phyloP scores from a whole-genome alignment of 345 rosid species.

The Citrus reticulata region DNA sequence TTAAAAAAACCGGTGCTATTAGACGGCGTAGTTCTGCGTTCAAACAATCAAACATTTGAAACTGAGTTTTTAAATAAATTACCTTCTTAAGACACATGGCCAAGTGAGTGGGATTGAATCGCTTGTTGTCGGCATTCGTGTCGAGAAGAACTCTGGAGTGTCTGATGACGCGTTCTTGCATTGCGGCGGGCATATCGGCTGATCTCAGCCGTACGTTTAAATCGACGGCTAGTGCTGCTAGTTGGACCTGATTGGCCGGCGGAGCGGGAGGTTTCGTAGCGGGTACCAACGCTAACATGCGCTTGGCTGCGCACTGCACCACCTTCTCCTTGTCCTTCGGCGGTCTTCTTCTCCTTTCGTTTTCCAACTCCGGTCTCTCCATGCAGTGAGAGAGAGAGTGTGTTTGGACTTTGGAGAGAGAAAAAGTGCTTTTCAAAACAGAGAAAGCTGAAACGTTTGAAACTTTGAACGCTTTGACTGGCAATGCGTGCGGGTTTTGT shows the following conservation, averaged over 20 bases:
- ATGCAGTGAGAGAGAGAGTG: background rate
- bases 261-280: background rate
- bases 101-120: slow-evolving; percentile 29
- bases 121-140: slow-evolving; percentile 20
- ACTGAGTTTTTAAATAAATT: background rate
- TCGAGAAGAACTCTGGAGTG: slow-evolving; percentile 31
- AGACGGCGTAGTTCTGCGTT: background rate
- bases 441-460: background rate
- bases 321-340: slow-evolving; percentile 11
- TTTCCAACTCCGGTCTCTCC: slow-evolving; percentile 23
- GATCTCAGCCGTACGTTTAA: slow-evolving; percentile 54
- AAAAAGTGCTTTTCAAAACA: background rate
- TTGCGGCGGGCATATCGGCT: slow-evolving; percentile 41
- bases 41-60: background rate
- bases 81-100: slow-evolving; percentile 53
- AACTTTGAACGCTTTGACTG: slow-evolving; percentile 16
- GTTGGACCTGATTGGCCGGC: slow-evolving; percentile 24
- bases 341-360: slow-evolving; percentile 5
- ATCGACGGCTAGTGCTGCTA: slow-evolving; percentile 39
- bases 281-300: slow-evolving; percentile 9
- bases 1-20: background rate
- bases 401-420: background rate
- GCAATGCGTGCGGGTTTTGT: background rate
- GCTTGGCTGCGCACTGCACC: slow-evolving; percentile 16
- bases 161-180: slow-evolving; percentile 47